phyloP scores from a whole-genome alignment of 2,329 filamentous ascomycete genomes.

The Emmonsiellopsis sp. region DNA sequence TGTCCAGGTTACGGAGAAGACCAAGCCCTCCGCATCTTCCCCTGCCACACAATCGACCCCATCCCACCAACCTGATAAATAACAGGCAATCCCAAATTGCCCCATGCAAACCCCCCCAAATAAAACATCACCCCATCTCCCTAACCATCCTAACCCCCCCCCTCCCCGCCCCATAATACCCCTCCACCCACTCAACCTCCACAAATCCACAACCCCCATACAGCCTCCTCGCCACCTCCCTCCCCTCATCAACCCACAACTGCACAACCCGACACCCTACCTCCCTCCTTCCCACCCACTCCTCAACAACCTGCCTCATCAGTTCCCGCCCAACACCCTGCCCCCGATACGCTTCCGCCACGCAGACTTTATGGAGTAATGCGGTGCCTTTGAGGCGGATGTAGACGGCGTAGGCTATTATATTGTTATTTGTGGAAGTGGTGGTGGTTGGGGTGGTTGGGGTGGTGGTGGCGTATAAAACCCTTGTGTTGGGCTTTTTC shows the following conservation, averaged over 20 bases:
- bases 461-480: conserved; percentile 26
- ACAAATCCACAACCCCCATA: conserved; percentile 40
- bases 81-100: too few species aligned
- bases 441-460: conserved; percentile 7
- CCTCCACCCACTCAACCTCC: conserved; percentile 35
- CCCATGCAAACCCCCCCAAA: too few species aligned
- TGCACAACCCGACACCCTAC: conserved; percentile 42
- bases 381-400: conserved; percentile 36
- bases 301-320: conserved; percentile 32
- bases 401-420: conserved; percentile 41
- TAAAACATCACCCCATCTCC: conserved; percentile 19
- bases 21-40: too few species aligned
- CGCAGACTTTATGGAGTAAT: conserved; percentile 46
- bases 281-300: conserved; percentile 35
- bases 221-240: conserved; percentile 35
- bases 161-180: conserved; percentile 44
- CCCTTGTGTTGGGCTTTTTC: conserved; percentile 41
- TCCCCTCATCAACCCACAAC: conserved; percentile 44
- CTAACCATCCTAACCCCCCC: conserved; percentile 38
- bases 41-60: too few species aligned
- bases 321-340: conserved; percentile 40
- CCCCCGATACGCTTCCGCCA: conserved; percentile 37
- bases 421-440: conserved; percentile 6
- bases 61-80: neutral
- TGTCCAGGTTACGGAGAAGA: too few species aligned